Conservation (phyloP, 2,329 filamentous ascomycete species). For the Aureobasidium mangrovei region DNA sequence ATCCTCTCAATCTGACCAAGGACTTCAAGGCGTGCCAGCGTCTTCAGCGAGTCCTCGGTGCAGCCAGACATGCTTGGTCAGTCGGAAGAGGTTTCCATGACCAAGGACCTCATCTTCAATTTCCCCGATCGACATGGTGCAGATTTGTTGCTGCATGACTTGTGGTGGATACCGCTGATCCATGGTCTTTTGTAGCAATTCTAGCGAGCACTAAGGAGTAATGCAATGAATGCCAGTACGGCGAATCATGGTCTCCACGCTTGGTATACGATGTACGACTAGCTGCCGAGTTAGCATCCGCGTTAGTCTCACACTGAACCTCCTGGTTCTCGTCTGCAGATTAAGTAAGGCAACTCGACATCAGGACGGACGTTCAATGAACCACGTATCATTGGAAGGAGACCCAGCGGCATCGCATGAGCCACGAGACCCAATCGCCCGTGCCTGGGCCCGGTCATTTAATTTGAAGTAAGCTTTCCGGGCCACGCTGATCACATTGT, state of each 20-base stretch:
- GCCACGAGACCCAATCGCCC: background rate
- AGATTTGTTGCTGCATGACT: background rate
- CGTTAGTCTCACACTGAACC: background rate
- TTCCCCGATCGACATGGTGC: background rate
- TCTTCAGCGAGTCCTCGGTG: too few species aligned
- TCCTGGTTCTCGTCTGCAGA: background rate
- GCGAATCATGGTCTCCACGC: background rate
- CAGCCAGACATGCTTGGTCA: too few species aligned
- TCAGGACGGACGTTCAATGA: background rate
- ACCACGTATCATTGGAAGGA: background rate
- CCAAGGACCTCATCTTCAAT: background rate
- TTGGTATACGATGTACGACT: background rate
- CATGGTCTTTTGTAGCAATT: background rate
- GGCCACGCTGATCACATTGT: background rate
- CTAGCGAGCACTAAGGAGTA: background rate
- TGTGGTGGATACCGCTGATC: constrained; percentile 1
- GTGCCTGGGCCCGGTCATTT: background rate
- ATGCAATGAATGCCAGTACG: background rate
- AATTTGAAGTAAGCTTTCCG: constrained; percentile 8
- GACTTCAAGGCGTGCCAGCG: too few species aligned
- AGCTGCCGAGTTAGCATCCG: background rate
- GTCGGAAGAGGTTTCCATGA: background rate
- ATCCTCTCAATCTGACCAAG: too few species aligned
- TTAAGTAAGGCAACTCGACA: background rate
- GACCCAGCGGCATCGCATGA: constrained; percentile 6